These are phyloP conservation scores for Globisporangium nagaii DNA, from an alignment of 352 stramenopile genomes.

Conservation along the genomic window DNA sequence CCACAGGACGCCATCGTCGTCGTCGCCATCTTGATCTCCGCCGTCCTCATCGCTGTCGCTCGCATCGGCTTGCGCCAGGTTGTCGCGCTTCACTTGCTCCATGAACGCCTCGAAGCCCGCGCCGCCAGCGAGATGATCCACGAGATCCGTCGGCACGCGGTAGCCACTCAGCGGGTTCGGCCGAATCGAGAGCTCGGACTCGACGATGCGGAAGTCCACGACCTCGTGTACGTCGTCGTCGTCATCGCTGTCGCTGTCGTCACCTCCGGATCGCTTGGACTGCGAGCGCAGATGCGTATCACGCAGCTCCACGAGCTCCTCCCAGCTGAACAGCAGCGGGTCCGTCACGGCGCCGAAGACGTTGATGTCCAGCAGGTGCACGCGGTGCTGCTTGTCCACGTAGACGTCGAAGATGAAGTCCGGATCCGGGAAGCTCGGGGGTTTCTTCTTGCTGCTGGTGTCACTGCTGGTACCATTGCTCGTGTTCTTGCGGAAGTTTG, in stretches of 20 bases:
- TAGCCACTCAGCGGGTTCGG: conserved; percentile 71
- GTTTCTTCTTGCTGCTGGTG: background rate
- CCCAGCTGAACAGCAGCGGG: conserved; percentile 91
- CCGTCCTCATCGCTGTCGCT: conserved; percentile 25
- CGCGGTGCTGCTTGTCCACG: conserved; percentile 88
- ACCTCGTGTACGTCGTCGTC: conserved; percentile 39
- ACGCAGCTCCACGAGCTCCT: conserved; percentile 58
- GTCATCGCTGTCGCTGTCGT: conserved; percentile 10
- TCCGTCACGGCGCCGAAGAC: conserved; percentile 91
- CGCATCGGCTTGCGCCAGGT: conserved; percentile 19
- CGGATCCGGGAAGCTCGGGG: conserved; percentile 47
- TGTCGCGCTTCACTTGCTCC: conserved; percentile 79
- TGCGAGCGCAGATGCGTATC: conserved; percentile 14
- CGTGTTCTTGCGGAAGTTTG: conserved; percentile 32
- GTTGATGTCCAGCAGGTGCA: conserved; percentile 95
- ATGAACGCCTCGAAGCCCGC: conserved; percentile 79
- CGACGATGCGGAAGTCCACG: conserved; percentile 78
- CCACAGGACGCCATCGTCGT: conserved; percentile 11
- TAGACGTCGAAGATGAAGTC: conserved; percentile 94
- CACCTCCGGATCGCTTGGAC: conserved; percentile 2
- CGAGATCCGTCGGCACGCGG: conserved; percentile 78
- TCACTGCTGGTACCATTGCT: too few relatives aligned
- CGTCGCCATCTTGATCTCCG: conserved; percentile 14
- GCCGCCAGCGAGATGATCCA: conserved; percentile 65
- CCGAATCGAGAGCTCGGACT: conserved; percentile 53